Conservation (phyloP, 1,139 yeast genomes). For the Kodamaea plutei region DNA sequence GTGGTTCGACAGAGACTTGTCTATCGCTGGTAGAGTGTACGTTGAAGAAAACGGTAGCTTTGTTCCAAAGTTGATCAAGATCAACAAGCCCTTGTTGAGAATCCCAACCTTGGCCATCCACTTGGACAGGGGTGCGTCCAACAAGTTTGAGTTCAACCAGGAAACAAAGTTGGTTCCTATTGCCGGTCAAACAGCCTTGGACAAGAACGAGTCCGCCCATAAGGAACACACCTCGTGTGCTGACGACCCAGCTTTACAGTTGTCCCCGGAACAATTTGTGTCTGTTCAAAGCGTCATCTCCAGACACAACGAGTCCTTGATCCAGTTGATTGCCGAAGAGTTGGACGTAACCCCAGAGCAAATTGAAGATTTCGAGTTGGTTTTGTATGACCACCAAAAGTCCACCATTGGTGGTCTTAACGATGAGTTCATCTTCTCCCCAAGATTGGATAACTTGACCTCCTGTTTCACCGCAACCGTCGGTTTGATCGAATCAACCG, state of each 20-base stretch:
- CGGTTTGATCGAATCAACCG: conserved; percentile 60
- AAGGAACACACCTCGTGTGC: conserved; percentile 31
- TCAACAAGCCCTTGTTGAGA: conserved; percentile 79
- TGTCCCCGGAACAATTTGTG: conserved; percentile 53
- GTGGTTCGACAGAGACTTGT: conserved; percentile 91
- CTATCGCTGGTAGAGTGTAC: conserved; percentile 89
- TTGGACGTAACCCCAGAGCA: conserved; percentile 43
- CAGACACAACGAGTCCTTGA: conserved; percentile 72
- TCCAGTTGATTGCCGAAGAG: conserved; percentile 67
- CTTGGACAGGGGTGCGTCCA: conserved; percentile 70
- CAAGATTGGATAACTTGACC: conserved; percentile 88
- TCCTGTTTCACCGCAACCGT: conserved; percentile 78
- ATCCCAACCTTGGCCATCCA: conserved; percentile 96
- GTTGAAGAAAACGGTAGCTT: conserved; percentile 49
- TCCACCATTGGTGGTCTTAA: conserved; percentile 83
- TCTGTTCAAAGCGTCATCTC: conserved; percentile 62
- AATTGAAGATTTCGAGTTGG: conserved; percentile 86
- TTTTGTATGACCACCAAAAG: conserved; percentile 82
- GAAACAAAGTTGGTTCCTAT: conserved; percentile 86
- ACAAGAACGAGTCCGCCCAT: conserved; percentile 27
- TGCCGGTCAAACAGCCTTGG: conserved; percentile 59
- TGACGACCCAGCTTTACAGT: conserved; percentile 40
- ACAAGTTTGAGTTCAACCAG: conserved; percentile 82
- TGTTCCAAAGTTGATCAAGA: conserved; percentile 67
- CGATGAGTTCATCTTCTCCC: conserved; percentile 87